phyloP scores from a whole-genome alignment of 345 rosid species.

The Durio zibethinus region DNA sequence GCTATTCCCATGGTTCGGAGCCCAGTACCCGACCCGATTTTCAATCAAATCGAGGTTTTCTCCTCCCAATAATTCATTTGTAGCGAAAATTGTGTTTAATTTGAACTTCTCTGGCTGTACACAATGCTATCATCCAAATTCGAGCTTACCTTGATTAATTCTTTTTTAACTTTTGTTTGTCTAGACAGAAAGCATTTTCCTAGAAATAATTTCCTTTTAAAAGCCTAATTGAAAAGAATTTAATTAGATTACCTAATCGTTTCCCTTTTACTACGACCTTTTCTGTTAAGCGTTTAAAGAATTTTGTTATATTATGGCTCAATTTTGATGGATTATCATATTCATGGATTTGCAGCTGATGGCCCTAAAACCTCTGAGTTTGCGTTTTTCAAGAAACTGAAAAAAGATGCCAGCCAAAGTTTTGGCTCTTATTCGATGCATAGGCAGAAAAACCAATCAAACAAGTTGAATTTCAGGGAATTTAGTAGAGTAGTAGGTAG shows the following conservation, averaged over 20 bases:
- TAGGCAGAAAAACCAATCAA: background rate
- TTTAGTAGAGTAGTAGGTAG: background rate
- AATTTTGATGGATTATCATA: background rate
- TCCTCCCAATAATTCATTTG: background rate
- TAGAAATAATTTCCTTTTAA: background rate
- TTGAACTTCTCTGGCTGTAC: background rate
- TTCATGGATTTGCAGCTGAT: slow-evolving; percentile 35
- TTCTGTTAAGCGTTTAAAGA: background rate
- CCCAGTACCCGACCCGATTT: background rate
- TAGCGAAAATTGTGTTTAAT: background rate
- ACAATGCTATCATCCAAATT: background rate
- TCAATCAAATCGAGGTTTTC: background rate
- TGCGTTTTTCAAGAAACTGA: slow-evolving; percentile 68
- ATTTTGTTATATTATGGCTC: background rate
- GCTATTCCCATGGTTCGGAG: background rate
- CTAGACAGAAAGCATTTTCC: background rate
- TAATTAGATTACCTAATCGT: background rate
- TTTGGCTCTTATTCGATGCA: background rate
- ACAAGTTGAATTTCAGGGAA: background rate
- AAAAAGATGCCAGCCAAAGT: slow-evolving; percentile 18
- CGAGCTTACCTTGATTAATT: background rate
- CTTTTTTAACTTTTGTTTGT: background rate
- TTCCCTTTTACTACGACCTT: background rate
- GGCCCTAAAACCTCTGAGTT: slow-evolving; percentile 73
- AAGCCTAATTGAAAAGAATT: background rate